Conservation (phyloP, 352 stramenopile genomes). For the Phytophthora ohioensis region DNA sequence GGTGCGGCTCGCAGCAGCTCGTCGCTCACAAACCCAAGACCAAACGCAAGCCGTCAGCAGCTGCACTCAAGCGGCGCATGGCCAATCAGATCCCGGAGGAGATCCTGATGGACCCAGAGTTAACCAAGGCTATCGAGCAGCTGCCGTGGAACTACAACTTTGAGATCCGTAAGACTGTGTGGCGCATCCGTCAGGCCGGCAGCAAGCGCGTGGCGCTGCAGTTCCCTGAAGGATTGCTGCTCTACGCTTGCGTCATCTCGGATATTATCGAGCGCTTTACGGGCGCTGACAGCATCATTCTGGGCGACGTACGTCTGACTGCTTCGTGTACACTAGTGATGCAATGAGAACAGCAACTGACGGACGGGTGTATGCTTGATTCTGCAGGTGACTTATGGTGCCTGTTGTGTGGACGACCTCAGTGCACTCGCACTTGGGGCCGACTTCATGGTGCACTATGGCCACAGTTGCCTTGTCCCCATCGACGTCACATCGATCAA, state of each 20-base stretch:
- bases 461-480: slow-evolving; percentile 98
- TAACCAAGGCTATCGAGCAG: slow-evolving; percentile 93
- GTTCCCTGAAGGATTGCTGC: slow-evolving; percentile 98
- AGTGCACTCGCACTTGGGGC: slow-evolving; percentile 95
- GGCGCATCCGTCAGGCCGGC: slow-evolving; percentile 92
- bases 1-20: slow-evolving; percentile 30
- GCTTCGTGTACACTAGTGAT: neutral
- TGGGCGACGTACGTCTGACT: slow-evolving; percentile 94
- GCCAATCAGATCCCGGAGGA: slow-evolving; percentile 91
- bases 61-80: slow-evolving; percentile 72
- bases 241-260: slow-evolving; percentile 98
- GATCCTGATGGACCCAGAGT: slow-evolving; percentile 88
- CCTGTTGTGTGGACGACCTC: slow-evolving; percentile 99
- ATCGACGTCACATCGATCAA: slow-evolving; percentile 96
- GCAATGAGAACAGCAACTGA: neutral
- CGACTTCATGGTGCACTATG: slow-evolving; percentile 99
- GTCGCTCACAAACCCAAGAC: slow-evolving; percentile 52
- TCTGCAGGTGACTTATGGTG: slow-evolving; percentile 95
- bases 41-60: slow-evolving; percentile 73
- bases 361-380: neutral
- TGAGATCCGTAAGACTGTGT: slow-evolving; percentile 98
- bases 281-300: slow-evolving; percentile 92
- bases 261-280: slow-evolving; percentile 98
- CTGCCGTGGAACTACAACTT: slow-evolving; percentile 99
- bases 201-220: slow-evolving; percentile 96